Percentiles rank a stretch among this genome's conserved stretches.
These are phyloP conservation scores for Taxawa tesnikishii DNA, from an alignment of 2,329 filamentous ascomycete genomes.

Conservation along the genomic window DNA sequence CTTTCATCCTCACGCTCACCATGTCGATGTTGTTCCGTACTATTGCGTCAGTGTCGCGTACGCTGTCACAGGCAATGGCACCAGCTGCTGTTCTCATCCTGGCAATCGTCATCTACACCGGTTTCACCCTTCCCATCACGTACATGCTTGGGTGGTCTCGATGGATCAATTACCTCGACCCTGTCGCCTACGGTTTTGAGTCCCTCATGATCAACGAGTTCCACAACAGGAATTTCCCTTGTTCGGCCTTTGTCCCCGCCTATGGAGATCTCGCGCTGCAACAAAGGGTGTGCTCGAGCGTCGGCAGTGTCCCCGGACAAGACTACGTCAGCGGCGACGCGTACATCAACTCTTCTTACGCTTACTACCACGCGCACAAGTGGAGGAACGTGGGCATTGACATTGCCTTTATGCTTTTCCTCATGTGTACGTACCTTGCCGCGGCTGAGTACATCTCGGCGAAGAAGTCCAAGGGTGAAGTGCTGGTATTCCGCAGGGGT, in stretches of 20 bases:
- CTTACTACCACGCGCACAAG: conserved; percentile 25
- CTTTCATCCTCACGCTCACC: conserved; percentile 57
- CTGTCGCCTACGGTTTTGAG: conserved; percentile 71
- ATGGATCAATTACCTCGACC: conserved; percentile 73
- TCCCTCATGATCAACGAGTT: conserved; percentile 67
- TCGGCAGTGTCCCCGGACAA: conserved; percentile 28
- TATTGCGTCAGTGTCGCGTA: conserved; percentile 64
- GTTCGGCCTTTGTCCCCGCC: conserved; percentile 30
- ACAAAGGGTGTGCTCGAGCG: conserved; percentile 26
- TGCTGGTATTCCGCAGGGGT: conserved; percentile 36
- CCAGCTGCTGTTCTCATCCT: conserved; percentile 48
- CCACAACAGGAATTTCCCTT: conserved; percentile 46
- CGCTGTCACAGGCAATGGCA: conserved; percentile 45
- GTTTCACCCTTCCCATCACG: conserved; percentile 43
- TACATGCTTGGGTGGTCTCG: conserved; percentile 71
- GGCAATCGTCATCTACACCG: conserved; percentile 55
- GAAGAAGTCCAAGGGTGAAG: conserved; percentile 40
- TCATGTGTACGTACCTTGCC: conserved; percentile 29
- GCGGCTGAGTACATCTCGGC: conserved; percentile 34
- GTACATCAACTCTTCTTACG: conserved; percentile 19
- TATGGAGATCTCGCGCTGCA: conserved; percentile 24
- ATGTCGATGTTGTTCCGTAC: conserved; percentile 84
- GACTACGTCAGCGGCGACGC: conserved; percentile 25
- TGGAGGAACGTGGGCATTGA: conserved; percentile 37
- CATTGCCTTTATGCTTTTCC: conserved; percentile 29